A percentile compares a stretch with the other conserved stretches of the same genome.
Evolutionary conservation across 2,329 filamentous ascomycete species (phyloP).

Genomic region (Huntiella decipiens): DNA sequence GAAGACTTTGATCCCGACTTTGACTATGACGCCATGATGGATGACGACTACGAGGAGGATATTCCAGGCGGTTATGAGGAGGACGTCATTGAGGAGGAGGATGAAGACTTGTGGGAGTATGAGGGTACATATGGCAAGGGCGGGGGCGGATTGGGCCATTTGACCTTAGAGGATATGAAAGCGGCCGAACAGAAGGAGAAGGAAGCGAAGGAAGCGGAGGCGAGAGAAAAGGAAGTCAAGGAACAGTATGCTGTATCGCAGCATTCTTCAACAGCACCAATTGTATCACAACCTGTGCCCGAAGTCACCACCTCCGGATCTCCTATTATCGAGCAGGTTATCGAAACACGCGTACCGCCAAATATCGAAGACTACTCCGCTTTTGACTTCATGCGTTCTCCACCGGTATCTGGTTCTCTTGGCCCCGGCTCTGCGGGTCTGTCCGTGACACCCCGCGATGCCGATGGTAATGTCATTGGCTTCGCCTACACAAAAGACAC

Average conservation of each 20-base stretch:
- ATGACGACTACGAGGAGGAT: slow-evolving; percentile 46
- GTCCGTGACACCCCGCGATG: slow-evolving; percentile 34
- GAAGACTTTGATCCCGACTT: slow-evolving; percentile 38
- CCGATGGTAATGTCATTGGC: slow-evolving; percentile 34
- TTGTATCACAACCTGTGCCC: no score
- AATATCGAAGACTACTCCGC: slow-evolving; percentile 34
- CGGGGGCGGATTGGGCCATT: slow-evolving; percentile 10
- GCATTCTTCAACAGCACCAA: no score
- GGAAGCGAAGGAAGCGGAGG: neutral
- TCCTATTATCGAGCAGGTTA: slow-evolving; percentile 5
- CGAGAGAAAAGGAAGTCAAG: no score
- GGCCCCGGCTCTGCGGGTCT: slow-evolving; percentile 28
- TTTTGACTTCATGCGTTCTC: slow-evolving; percentile 37
- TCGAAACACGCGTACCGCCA: neutral
- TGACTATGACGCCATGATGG: slow-evolving; percentile 45
- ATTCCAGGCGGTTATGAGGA: slow-evolving; percentile 37
- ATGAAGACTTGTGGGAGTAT: slow-evolving; percentile 17
- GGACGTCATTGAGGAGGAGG: slow-evolving; percentile 19
- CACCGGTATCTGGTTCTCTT: slow-evolving; percentile 22
- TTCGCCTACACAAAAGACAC: slow-evolving; percentile 34
- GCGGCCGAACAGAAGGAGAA: neutral
- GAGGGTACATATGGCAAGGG: slow-evolving; percentile 12
- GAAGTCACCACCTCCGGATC: neutral
- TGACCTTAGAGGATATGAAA: slow-evolving; percentile 8
- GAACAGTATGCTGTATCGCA: no score